Conservation (phyloP, 306 rosid genomes). For the Casuarina equisetifolia region DNA sequence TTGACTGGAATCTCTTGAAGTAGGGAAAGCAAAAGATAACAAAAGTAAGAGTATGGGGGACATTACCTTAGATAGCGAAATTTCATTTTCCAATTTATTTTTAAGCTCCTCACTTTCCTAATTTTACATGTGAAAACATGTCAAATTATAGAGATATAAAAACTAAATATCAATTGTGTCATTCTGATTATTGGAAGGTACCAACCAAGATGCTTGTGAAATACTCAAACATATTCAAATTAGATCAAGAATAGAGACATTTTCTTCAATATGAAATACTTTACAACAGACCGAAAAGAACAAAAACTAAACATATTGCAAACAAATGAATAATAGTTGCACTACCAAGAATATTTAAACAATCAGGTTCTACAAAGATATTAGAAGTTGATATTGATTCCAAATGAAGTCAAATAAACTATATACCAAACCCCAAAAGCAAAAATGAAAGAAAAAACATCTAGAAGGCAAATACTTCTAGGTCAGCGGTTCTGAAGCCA, state of each 20-base stretch:
- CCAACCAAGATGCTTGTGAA: neutral
- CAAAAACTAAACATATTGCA: neutral
- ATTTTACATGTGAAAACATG: conserved; percentile 34
- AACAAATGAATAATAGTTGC: neutral
- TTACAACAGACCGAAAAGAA: neutral
- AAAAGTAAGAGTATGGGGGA: neutral
- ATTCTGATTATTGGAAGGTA: neutral
- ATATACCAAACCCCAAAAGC: neutral
- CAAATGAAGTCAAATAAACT: conserved; percentile 2
- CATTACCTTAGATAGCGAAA: conserved; percentile 64
- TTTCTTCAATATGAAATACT: neutral
- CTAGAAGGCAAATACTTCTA: neutral
- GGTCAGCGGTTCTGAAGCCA: conserved; percentile 2
- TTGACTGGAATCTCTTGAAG: neutral
- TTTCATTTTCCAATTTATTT: conserved; percentile 66
- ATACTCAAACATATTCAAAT: neutral
- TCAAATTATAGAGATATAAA: conserved; percentile 1
- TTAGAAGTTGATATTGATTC: neutral
- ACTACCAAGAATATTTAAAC: conserved; percentile 2
- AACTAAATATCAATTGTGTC: neutral
- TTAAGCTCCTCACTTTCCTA: conserved; percentile 97
- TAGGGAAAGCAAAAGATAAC: neutral
- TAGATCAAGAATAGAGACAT: neutral
- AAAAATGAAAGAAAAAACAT: neutral
- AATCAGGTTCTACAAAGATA: neutral